Evolutionary conservation across 2,329 filamentous ascomycete species (phyloP).

Genomic region (Domatiomyces globalis): DNA sequence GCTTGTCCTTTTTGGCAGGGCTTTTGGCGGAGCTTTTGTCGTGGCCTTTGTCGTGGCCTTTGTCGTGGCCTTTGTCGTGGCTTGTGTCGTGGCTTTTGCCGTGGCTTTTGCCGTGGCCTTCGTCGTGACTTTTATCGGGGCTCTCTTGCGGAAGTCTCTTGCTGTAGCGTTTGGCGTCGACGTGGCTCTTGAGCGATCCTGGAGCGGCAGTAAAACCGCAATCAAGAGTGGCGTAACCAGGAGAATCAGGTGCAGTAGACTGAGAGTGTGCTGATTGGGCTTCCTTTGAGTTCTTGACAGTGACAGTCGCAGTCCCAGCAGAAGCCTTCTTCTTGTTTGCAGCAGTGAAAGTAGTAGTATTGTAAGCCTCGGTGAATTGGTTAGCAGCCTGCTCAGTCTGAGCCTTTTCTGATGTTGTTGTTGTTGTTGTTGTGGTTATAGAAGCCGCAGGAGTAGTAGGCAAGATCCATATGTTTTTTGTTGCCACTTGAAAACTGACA

Average conservation of each 20-base stretch:
- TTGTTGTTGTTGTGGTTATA: background rate
- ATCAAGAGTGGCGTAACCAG: background rate
- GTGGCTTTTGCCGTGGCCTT: background rate
- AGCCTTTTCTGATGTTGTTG: background rate
- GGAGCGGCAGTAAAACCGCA: no score
- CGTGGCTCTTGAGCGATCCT: background rate
- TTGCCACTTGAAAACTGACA: background rate
- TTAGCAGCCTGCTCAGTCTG: no score
- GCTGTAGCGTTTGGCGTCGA: background rate
- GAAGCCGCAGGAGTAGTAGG: no score
- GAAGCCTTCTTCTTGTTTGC: no score
- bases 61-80: no score
- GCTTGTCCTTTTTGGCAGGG: background rate
- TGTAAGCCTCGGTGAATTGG: background rate
- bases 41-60: no score
- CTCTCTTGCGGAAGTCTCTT: background rate
- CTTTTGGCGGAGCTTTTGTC: no score
- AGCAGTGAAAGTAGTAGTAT: background rate
- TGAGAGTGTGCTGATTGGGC: no score
- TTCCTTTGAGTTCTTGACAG: no score
- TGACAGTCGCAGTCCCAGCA: no score
- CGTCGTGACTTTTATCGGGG: background rate
- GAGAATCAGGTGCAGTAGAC: no score
- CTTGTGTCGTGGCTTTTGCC: no score
- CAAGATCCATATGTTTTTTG: background rate